A percentile compares a stretch with the other conserved stretches of the same genome.
These are phyloP conservation scores for Penicillium sclerotigenum DNA, from an alignment of 2,329 filamentous ascomycete genomes.

Conservation along the genomic window DNA sequence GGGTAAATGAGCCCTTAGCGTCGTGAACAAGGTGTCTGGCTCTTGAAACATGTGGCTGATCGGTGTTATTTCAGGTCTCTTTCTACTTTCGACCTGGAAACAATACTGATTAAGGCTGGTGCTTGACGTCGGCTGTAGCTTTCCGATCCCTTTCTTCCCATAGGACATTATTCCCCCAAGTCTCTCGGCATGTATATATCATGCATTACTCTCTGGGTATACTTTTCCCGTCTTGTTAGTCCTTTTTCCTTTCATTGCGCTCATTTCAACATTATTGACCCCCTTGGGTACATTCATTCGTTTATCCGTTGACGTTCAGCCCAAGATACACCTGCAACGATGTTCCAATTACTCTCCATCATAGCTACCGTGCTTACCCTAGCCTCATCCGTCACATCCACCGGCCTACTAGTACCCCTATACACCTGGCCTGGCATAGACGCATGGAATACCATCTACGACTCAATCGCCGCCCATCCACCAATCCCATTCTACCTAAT, in stretches of 20 bases:
- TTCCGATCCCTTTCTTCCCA: background rate
- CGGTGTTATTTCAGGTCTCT: background rate
- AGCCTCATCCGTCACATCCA: constrained; percentile 12
- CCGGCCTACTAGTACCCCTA: constrained; percentile 23
- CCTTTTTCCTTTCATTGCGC: background rate
- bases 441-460: constrained; percentile 25
- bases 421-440: constrained; percentile 25
- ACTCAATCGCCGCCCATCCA: constrained; percentile 21
- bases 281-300: background rate
- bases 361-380: constrained; percentile 11
- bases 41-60: constrained; percentile 13
- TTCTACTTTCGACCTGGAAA: background rate
- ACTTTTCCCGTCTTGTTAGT: background rate
- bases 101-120: background rate
- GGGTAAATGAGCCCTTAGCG: background rate
- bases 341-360: constrained; percentile 8
- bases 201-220: background rate
- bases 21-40: background rate
- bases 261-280: background rate
- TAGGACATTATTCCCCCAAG: no score
- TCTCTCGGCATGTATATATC: background rate
- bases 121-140: background rate
- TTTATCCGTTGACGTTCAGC: background rate
- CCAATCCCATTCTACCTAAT: constrained; percentile 29
- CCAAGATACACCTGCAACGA: background rate